Evolutionary conservation across 495 filamentous ascomycete species (phyloP).

Genomic region (Daldinia caldariorum): DNA sequence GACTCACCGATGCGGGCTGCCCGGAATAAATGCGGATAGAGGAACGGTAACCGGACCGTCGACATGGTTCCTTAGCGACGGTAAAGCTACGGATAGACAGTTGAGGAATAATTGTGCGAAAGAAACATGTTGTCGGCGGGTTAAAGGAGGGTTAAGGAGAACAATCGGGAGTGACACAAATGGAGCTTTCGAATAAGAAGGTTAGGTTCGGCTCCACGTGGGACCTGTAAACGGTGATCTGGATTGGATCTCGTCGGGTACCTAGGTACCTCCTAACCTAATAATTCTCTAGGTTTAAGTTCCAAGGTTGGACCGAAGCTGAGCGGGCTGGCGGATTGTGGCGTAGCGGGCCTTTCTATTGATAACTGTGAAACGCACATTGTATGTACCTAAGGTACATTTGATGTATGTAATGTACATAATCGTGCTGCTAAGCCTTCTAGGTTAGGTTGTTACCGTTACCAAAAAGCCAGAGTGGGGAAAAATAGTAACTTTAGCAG

Average conservation of each 20-base stretch:
- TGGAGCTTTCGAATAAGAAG: slow-evolving; percentile 14
- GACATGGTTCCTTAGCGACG: slow-evolving; percentile 63
- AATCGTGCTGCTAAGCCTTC: background rate
- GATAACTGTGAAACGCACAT: slow-evolving; percentile 4
- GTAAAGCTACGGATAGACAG: slow-evolving; percentile 18
- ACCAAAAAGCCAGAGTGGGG: slow-evolving; percentile 1
- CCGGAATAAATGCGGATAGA: slow-evolving; percentile 76
- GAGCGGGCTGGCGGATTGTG: background rate
- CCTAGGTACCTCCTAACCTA: too few relatives aligned
- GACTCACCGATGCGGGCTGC: slow-evolving; percentile 52
- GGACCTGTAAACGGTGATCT: slow-evolving; percentile 21
- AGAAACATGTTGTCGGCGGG: slow-evolving; percentile 32
- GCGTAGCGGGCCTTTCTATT: background rate
- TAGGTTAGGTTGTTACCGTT: background rate
- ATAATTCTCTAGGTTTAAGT: slow-evolving; percentile 2
- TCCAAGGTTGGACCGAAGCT: slow-evolving; percentile 2
- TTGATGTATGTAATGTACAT: too few relatives aligned
- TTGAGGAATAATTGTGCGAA: slow-evolving; percentile 18
- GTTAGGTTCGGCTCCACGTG: slow-evolving; percentile 21
- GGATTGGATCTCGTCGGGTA: slow-evolving; percentile 7
- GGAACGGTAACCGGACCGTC: slow-evolving; percentile 72
- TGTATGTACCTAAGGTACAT: background rate
- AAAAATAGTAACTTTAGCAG: too few relatives aligned
- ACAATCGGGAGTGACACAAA: slow-evolving; percentile 12
- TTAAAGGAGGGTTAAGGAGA: slow-evolving; percentile 20